A percentile compares a stretch with the other conserved stretches of the same genome.
These are phyloP conservation scores for Colletotrichum navitas DNA, from an alignment of 2,329 filamentous ascomycete species.

Conservation along the genomic window DNA sequence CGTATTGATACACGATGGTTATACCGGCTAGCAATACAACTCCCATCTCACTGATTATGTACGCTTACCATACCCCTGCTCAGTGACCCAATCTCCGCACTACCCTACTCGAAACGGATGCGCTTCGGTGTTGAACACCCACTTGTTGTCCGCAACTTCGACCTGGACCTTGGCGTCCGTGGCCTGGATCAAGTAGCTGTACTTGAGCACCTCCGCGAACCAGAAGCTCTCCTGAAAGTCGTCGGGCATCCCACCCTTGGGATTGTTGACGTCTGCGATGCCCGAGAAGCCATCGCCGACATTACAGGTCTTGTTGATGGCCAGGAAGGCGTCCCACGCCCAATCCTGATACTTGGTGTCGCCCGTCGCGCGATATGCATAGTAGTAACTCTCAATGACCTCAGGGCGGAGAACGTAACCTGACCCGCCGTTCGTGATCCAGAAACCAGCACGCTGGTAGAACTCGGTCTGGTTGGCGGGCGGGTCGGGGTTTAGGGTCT, in stretches of 20 bases:
- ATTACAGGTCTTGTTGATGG: conserved; percentile 73
- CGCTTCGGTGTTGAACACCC: conserved; percentile 64
- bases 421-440: conserved; percentile 63
- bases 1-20: conserved; percentile 21
- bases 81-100: background rate
- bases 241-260: conserved; percentile 69
- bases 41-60: background rate
- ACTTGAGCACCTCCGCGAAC: conserved; percentile 91
- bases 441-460: conserved; percentile 78
- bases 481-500: conserved; percentile 55
- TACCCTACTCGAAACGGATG: conserved; percentile 54
- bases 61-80: background rate
- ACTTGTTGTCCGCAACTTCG: conserved; percentile 61
- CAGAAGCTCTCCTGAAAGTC: conserved; percentile 90
- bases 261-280: conserved; percentile 74
- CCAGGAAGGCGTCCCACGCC: conserved; percentile 83
- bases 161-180: conserved; percentile 69
- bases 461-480: conserved; percentile 67
- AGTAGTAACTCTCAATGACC: conserved; percentile 87
- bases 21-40: conserved; percentile 18
- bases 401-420: conserved; percentile 82
- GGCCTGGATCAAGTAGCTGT: conserved; percentile 79
- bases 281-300: conserved; percentile 76
- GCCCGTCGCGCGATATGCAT: conserved; percentile 85
- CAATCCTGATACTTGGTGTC: conserved; percentile 83